Evolutionary conservation across 163 green algal genomes (phyloP), one percentile per base, ranked within the genome.

Genomic region (Scenedesmus sp.): DNA sequence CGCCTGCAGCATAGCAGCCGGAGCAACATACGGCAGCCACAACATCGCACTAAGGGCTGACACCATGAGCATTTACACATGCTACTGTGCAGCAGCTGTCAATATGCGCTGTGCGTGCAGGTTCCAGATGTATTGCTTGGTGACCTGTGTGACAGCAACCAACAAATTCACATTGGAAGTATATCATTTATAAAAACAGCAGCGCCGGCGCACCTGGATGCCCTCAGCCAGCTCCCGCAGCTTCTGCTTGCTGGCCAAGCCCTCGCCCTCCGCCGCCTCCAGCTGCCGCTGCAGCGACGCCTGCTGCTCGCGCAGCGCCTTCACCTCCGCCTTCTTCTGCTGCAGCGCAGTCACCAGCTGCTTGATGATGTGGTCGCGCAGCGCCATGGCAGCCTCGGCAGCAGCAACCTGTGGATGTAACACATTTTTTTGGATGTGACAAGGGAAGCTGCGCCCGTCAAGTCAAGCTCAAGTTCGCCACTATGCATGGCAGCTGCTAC

Each of bases 331-430:
- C 73, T 87, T 84, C 79, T 88, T 87, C 82, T 88, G 87, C 87
- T 90, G 88, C 70, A 92, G 82, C 23, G 74, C 67, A 1, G 54
- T 26, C 12, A 81, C 60, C 81, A 92, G 81, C 88, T 88, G 88
- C 88, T 88, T 82, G 81, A 92, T 88, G 46, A 92, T 92, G 81
- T 92, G 62, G 16, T 92, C 88, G 0, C 79, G 60, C 54, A 92
- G 88, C 52, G 88, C 79, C 81, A 84, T 23, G 10, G 59, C 88
- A 16, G 60, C 88, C 26, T 20, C 88, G 9, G 59, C 77, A 62
- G 57, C 88, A 73, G 52, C 87, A 59, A 46, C 18, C 70, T 90
- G 67, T 70, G 85, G 18, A 7, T 46, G 34, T 46, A 46, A 46
- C 34, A n/a, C n/a, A n/a, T n/a, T n/a, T n/a, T n/a, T n/a, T n/a